These are phyloP conservation scores for Nemania sp. DNA, from an alignment of 2,329 filamentous ascomycete genomes.

Conservation along the genomic window DNA sequence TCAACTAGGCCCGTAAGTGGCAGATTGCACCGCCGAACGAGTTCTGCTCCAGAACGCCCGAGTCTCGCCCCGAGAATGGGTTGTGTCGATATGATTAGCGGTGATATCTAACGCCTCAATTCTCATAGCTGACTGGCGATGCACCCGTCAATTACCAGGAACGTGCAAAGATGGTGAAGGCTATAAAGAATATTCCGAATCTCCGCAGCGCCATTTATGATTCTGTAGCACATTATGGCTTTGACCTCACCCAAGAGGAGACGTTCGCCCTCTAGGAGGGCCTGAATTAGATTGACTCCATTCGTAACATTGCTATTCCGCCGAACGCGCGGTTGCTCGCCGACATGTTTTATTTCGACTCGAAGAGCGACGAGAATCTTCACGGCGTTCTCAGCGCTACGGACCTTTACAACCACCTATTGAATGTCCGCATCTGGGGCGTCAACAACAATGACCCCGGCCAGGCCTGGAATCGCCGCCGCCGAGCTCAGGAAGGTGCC, in stretches of 20 bases:
- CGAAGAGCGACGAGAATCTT: conserved; percentile 59
- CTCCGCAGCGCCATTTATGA: conserved; percentile 39
- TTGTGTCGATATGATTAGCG: too few relatives aligned
- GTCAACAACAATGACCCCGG: conserved; percentile 54
- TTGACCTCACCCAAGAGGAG: conserved; percentile 48
- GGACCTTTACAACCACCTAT: conserved; percentile 49
- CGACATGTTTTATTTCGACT: conserved; percentile 61
- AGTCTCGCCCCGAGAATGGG: too few relatives aligned
- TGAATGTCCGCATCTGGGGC: conserved; percentile 52
- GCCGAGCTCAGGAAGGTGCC: conserved; percentile 47
- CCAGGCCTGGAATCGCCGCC: conserved; percentile 51
- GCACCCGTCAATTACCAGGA: not conserved
- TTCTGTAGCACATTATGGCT: conserved; percentile 43
- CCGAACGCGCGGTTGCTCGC: conserved; percentile 59
- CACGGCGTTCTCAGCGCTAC: conserved; percentile 49
- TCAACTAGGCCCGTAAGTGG: conserved; percentile 65
- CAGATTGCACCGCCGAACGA: conserved; percentile 66
- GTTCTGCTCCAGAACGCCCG: conserved; percentile 45
- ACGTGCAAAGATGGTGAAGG: conserved; percentile 37
- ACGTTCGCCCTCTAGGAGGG: conserved; percentile 44
- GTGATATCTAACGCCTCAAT: too few relatives aligned
- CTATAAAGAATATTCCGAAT: conserved; percentile 42
- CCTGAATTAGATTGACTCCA: conserved; percentile 48
- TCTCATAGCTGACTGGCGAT: conserved; percentile 37
- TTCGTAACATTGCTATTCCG: conserved; percentile 62